Percentiles rank a stretch among this genome's conserved stretches.
phyloP scores from a whole-genome alignment of 192 early-diverging fungal genomes.

The Coemansia sp. region DNA sequence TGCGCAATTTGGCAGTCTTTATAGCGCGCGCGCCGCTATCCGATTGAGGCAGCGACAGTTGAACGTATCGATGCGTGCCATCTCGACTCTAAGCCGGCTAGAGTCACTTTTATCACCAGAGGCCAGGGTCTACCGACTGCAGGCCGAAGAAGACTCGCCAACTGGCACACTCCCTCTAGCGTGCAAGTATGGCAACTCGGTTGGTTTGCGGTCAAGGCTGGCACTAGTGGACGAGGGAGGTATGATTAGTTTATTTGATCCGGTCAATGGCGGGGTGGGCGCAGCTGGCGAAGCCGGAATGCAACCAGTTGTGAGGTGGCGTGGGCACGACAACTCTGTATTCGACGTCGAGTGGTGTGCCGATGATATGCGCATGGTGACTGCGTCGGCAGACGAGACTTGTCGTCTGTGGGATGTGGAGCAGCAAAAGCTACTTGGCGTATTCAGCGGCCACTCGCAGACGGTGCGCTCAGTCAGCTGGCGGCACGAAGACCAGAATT shows the following conservation, averaged over 20 bases:
- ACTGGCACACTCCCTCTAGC: constrained; percentile 28
- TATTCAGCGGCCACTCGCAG: constrained; percentile 65
- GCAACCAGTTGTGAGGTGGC: constrained; percentile 27
- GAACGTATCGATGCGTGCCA: background rate
- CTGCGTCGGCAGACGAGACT: constrained; percentile 75
- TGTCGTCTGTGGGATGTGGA: constrained; percentile 76
- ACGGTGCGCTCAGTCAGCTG: constrained; percentile 71
- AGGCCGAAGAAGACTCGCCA: constrained; percentile 13
- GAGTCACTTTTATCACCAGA: constrained; percentile 27
- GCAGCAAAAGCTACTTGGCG: constrained; percentile 50
- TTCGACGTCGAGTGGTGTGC: constrained; percentile 78
- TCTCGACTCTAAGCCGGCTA: constrained; percentile 20
- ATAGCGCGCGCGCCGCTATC: constrained; percentile 7
- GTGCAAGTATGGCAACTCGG: constrained; percentile 33
- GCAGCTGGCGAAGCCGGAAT: constrained; percentile 10
- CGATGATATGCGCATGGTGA: constrained; percentile 65
- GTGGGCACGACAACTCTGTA: constrained; percentile 76
- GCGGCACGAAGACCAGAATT: constrained; percentile 56
- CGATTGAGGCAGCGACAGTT: constrained; percentile 9
- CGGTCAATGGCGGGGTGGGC: constrained; percentile 13
- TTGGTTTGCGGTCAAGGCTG: constrained; percentile 9
- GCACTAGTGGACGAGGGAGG: constrained; percentile 47
- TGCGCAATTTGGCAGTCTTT: background rate
- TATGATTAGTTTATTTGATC: constrained; percentile 33
- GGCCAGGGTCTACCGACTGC: constrained; percentile 19